Percentiles rank a stretch among this genome's conserved stretches.
These are phyloP conservation scores for Hyphodiscus sp. DNA, from an alignment of 2,329 filamentous ascomycete species.

Conservation along the genomic window DNA sequence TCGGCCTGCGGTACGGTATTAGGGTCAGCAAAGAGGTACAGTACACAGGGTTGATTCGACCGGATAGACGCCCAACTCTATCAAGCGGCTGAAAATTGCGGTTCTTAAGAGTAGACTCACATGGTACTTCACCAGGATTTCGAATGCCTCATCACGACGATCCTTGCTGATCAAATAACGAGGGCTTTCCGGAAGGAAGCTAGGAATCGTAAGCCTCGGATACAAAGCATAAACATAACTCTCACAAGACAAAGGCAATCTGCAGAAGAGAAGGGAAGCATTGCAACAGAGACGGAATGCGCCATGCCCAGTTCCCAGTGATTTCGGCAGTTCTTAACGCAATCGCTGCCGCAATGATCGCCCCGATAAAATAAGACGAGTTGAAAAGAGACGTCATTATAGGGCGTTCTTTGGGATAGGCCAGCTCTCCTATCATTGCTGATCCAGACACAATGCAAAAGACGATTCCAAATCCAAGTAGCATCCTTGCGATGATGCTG, in stretches of 20 bases:
- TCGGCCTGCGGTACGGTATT: no score
- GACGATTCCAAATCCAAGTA: constrained; percentile 47
- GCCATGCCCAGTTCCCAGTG: constrained; percentile 34
- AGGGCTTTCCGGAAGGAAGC: constrained; percentile 48
- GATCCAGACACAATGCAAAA: constrained; percentile 47
- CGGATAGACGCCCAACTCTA: no score
- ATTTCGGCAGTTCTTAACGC: constrained; percentile 39
- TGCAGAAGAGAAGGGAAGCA: constrained; percentile 21
- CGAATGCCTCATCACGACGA: constrained; percentile 50
- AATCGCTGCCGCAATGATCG: constrained; percentile 37
- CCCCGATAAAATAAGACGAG: constrained; percentile 30
- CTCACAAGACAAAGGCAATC: constrained; percentile 11
- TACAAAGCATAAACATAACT: background rate
- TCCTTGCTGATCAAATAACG: constrained; percentile 51
- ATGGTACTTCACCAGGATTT: constrained; percentile 45
- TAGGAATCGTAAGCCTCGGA: background rate
- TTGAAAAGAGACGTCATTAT: constrained; percentile 33
- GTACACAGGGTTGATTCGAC: no score
- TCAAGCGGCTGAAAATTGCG: no score
- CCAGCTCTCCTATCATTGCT: constrained; percentile 46
- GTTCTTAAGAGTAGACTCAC: constrained; percentile 13
- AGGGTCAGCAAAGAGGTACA: no score
- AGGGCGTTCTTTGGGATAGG: constrained; percentile 37
- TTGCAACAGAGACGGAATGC: constrained; percentile 38
- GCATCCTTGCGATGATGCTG: constrained; percentile 40